Percentiles rank a stretch among this genome's conserved stretches.
These are phyloP conservation scores for Mycena citricolor DNA, from an alignment of 1,284 basidiomycete species.

Conservation along the genomic window DNA sequence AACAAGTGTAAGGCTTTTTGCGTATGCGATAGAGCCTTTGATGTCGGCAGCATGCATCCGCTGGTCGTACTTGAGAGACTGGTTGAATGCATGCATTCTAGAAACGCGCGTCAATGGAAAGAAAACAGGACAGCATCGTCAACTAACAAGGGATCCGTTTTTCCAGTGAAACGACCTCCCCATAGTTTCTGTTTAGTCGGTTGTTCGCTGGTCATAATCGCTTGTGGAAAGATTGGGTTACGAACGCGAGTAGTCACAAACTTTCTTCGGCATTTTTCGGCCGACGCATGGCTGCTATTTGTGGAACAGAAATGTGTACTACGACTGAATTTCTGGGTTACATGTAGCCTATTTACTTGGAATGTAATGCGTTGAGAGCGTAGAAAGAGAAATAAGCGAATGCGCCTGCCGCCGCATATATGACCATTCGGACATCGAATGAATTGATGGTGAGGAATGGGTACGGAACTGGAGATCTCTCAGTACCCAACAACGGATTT, in stretches of 20 bases:
- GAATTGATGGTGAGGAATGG: conserved; percentile 73
- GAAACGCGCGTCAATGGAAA: conserved; percentile 9
- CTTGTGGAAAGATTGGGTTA: conserved; percentile 5
- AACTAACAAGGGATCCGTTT: conserved; percentile 78
- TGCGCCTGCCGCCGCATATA: conserved; percentile 55
- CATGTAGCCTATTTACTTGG: conserved; percentile 1
- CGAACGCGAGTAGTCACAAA: conserved; percentile 13
- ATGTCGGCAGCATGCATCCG: conserved; percentile 94
- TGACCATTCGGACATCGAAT: conserved; percentile 50
- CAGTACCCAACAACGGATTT: not conserved
- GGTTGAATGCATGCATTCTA: conserved; percentile 95
- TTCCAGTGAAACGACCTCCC: conserved; percentile 89
- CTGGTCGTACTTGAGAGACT: conserved; percentile 92
- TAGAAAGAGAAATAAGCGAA: conserved; percentile 61
- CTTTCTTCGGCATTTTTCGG: conserved; percentile 1
- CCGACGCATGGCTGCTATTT: not conserved
- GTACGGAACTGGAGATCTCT: conserved; percentile 62
- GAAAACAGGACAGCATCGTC: not conserved
- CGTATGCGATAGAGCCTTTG: conserved; percentile 92
- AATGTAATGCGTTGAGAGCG: conserved; percentile 48
- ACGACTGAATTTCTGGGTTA: not conserved
- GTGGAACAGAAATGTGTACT: not conserved
- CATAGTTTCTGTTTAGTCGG: conserved; percentile 81
- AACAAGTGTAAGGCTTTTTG: conserved; percentile 79
- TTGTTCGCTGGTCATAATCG: conserved; percentile 37